A percentile compares a stretch with the other conserved stretches of the same genome.
phyloP scores from a whole-genome alignment of 495 filamentous ascomycete genomes.

The Diplogelasinospora grovesii region DNA sequence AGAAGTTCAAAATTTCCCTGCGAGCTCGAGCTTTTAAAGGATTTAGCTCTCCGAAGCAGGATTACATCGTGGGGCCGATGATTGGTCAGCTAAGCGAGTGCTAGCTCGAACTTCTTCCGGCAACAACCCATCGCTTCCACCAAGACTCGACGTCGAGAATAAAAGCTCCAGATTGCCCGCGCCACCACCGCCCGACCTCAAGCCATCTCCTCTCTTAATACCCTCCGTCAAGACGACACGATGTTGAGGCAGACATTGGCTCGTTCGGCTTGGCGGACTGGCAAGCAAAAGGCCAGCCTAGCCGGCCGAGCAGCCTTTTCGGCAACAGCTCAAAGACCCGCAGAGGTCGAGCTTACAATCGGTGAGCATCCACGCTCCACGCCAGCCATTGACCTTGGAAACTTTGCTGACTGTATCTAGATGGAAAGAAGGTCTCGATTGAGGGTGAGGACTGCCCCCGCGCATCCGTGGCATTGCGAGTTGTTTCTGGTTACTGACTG shows the following conservation, averaged over 20 bases:
- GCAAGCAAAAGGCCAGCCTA: constrained; percentile 57
- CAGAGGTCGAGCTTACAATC: constrained; percentile 92
- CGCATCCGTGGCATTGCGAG: constrained; percentile 19
- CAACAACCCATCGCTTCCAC: constrained; percentile 1
- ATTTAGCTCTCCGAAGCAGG: background rate
- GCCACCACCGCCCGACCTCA: constrained; percentile 3
- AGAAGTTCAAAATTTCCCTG: constrained; percentile 9
- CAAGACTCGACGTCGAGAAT: constrained; percentile 1
- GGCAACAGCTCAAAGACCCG: constrained; percentile 61
- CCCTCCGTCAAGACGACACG: constrained; percentile 49
- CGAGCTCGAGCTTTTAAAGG: constrained; percentile 15
- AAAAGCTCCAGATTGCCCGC: constrained; percentile 9
- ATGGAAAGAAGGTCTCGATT: constrained; percentile 92
- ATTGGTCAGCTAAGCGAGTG: constrained; percentile 23
- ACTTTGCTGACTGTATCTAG: constrained; percentile 42
- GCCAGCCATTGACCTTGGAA: constrained; percentile 10
- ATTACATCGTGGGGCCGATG: constrained; percentile 18
- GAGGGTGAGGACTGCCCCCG: constrained; percentile 56
- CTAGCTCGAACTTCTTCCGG: constrained; percentile 18
- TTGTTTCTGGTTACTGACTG: constrained; percentile 13
- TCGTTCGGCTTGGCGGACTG: constrained; percentile 77
- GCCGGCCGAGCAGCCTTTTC: constrained; percentile 68
- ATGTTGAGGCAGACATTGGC: constrained; percentile 86
- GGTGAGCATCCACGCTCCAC: constrained; percentile 47
- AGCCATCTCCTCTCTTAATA: constrained; percentile 16